A percentile compares a stretch with the other conserved stretches of the same genome.
Evolutionary conservation across 257 asterid genomes (phyloP).

Genomic region (Solanum habrochaites): DNA sequence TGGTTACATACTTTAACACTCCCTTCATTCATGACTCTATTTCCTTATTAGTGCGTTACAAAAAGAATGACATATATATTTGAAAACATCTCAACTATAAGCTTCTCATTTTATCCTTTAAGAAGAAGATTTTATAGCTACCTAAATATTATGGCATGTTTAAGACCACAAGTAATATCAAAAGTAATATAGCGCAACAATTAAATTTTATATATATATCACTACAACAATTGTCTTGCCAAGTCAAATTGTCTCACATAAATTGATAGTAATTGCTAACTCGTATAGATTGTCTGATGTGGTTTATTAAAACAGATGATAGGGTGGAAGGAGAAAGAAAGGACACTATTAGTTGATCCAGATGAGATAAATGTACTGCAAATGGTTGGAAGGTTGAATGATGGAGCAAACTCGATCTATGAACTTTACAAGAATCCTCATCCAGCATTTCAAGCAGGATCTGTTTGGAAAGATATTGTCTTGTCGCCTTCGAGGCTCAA

Average conservation of each 20-base stretch:
- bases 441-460: constrained; percentile 72
- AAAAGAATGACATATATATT: neutral
- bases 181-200: neutral
- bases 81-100: neutral
- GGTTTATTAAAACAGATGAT: constrained; percentile 44
- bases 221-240: neutral
- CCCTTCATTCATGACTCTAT: neutral
- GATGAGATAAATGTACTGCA: constrained; percentile 64
- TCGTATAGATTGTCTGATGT: neutral
- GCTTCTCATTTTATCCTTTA: neutral
- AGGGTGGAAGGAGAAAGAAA: constrained; percentile 94
- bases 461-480: constrained; percentile 94
- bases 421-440: constrained; percentile 60
- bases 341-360: constrained; percentile 77
- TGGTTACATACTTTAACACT: neutral
- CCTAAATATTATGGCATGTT: neutral
- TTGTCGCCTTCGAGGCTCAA: constrained; percentile 86
- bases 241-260: neutral
- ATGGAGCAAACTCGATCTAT: constrained; percentile 58
- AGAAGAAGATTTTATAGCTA: neutral
- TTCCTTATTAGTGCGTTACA: neutral
- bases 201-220: neutral
- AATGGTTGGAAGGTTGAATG: constrained; percentile 50
- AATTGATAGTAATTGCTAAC: neutral
- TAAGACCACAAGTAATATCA: neutral